Base-by-base conservation (phyloP, 257 asterid species). In the Lithospermum erythrorhizon region DNA sequence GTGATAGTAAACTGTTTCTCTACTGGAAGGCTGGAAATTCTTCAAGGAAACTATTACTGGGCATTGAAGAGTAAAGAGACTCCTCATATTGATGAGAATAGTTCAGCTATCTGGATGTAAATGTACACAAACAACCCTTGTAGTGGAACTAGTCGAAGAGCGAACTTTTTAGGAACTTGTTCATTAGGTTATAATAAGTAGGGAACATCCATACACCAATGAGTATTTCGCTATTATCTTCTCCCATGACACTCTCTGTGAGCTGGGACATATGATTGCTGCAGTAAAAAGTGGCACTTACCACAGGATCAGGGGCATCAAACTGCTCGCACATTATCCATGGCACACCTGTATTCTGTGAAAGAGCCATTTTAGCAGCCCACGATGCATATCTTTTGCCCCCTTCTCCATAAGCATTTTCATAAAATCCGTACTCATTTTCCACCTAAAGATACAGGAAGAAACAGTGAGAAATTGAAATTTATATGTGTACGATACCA, bases 311-410 rank as follows among this genome's bases (percentile, higher is more conserved):
- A 20, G 97, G 97, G 75, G 90, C 87, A 70, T 87, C 95, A 75
- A 75, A 83, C 70, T 90, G 96, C 78, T 85, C 74, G 73, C 97
- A 90, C 97, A 90, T 90, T 64, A 90, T 83, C 97, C 97, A 90
- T 53, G 97, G 97, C 21, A 90, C 96, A 63, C 97, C 87, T 17
- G 75, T 90, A 77, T 81, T 75, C 68, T 83, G 97, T 60, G 95
- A 77, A 74, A 83, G 73, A 53, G 96, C 84, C 96, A 90, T 90
- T 74, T 65, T 72, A 70, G 97, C 97, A 22, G 95, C 87, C 97
- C 97, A 90, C 18, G 21, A 32, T 61, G 95, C 80, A 65, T 90
- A 90, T 70, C 82, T 81, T 71, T 90, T 87, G 37, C 97, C 97
- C 18, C 86, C 97, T 69, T 81, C 96, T 64, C 96, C 97, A 68